Evolutionary conservation across 1,284 basidiomycete species (phyloP).

Genomic region (Trichosporon asahii): DNA sequence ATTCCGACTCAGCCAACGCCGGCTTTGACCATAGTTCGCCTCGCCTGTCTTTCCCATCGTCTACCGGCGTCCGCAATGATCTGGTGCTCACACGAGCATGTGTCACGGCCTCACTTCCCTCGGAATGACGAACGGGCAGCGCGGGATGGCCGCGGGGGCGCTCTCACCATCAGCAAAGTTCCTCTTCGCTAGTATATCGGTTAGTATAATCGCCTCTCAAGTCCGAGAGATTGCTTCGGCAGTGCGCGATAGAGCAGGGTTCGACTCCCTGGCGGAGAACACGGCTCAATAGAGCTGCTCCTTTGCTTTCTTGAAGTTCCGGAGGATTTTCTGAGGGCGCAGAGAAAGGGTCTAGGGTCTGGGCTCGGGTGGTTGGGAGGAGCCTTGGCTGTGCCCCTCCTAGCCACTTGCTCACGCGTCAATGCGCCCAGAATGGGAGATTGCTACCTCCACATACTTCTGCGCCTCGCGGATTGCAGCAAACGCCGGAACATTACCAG

Average conservation of each 20-base stretch:
- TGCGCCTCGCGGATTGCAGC: not conserved
- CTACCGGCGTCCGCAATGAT: too few species aligned
- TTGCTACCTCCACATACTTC: too few species aligned
- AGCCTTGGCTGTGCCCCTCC: too few species aligned
- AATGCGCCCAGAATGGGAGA: too few species aligned
- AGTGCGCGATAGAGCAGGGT: conserved; percentile 8
- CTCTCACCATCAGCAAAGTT: not conserved
- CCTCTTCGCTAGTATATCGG: conserved; percentile 9
- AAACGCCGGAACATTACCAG: not conserved
- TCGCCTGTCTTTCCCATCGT: too few species aligned
- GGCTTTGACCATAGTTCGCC: too few species aligned
- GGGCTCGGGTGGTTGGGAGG: too few species aligned
- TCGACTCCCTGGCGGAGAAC: conserved; percentile 10
- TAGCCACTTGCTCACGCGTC: too few species aligned
- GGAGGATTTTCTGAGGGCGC: not conserved
- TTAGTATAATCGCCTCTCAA: conserved; percentile 11
- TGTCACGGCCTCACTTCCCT: not conserved
- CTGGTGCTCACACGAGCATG: not conserved
- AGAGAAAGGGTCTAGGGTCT: too few species aligned
- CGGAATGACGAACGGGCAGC: not conserved
- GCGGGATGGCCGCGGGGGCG: not conserved
- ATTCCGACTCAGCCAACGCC: too few species aligned
- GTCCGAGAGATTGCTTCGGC: not conserved
- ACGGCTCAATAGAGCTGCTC: not conserved
- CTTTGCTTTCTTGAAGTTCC: not conserved